phyloP scores from a whole-genome alignment of 2,329 filamentous ascomycete genomes.

The Hypoxylon sp. region DNA sequence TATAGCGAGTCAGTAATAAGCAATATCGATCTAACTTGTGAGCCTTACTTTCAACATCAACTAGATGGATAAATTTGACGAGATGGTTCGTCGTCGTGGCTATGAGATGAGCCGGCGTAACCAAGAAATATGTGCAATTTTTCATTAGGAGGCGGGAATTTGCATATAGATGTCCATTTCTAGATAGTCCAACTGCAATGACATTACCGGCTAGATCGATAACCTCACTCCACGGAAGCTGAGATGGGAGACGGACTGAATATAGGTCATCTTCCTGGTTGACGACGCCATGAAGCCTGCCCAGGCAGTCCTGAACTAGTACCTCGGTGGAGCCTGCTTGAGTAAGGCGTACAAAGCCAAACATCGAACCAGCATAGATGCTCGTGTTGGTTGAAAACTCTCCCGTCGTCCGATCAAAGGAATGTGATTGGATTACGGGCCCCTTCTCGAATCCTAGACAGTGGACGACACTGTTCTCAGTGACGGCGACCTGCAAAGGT shows the following conservation, averaged over 20 bases:
- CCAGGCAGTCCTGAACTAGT: constrained; percentile 56
- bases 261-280: constrained; percentile 47
- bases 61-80: constrained; percentile 91
- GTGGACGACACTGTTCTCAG: constrained; percentile 42
- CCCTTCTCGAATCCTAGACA: constrained; percentile 41
- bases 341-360: constrained; percentile 44
- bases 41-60: constrained; percentile 67
- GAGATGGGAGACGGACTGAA: constrained; percentile 52
- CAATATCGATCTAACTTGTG: constrained; percentile 1
- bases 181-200: constrained; percentile 71
- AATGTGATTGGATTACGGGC: constrained; percentile 38
- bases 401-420: constrained; percentile 36
- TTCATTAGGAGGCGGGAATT: constrained; percentile 77
- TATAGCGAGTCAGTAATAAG: constrained; percentile 49
- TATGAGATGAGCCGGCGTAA: constrained; percentile 83
- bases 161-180: constrained; percentile 80
- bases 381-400: constrained; percentile 34
- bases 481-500: constrained; percentile 44
- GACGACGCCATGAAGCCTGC: constrained; percentile 54
- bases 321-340: constrained; percentile 45
- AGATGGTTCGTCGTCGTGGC: constrained; percentile 93
- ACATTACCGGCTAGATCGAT: constrained; percentile 52
- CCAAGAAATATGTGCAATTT: constrained; percentile 90
- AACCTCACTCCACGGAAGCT: constrained; percentile 64
- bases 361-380: constrained; percentile 44